Conservation (phyloP, 306 rosid species). For the Senna siamea region DNA sequence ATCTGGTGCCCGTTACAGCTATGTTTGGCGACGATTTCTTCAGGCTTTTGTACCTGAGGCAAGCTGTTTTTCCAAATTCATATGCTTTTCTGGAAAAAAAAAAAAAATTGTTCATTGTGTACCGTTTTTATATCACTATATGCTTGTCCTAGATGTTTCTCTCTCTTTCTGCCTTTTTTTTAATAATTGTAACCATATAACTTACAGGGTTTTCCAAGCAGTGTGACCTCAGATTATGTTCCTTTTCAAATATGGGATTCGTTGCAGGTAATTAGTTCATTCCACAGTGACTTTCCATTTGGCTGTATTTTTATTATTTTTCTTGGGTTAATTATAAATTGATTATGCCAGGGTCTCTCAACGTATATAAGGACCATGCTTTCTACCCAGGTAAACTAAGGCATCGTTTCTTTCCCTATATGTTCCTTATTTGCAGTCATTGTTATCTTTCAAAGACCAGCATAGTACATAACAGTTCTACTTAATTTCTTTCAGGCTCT, state of each 20-base stretch:
- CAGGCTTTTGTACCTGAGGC: constrained; percentile 98
- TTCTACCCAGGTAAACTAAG: constrained; percentile 96
- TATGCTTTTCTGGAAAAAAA: neutral
- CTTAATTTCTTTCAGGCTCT: constrained; percentile 66
- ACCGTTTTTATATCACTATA: neutral
- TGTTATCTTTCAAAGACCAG: neutral
- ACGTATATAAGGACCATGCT: constrained; percentile 93
- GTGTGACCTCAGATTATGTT: constrained; percentile 92
- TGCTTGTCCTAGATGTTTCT: too few relatives aligned
- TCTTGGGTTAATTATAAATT: constrained; percentile 29
- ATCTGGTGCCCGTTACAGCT: constrained; percentile 70
- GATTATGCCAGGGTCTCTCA: constrained; percentile 72
- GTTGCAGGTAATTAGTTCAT: constrained; percentile 64
- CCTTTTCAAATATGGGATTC: constrained; percentile 96
- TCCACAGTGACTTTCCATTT: neutral
- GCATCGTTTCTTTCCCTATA: constrained; percentile 35
- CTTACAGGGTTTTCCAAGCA: constrained; percentile 87
- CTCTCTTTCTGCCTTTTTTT: neutral
- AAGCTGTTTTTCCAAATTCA: constrained; percentile 39
- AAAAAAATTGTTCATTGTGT: too few relatives aligned
- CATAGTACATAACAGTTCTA: constrained; percentile 2
- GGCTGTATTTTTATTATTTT: neutral
- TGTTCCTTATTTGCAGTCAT: neutral
- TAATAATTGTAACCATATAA: neutral
- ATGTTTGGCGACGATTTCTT: constrained; percentile 74